Evolutionary conservation across 2,329 filamentous ascomycete genomes (phyloP), one percentile per base, ranked within the genome.

Genomic region (Aschersonia sp.): DNA sequence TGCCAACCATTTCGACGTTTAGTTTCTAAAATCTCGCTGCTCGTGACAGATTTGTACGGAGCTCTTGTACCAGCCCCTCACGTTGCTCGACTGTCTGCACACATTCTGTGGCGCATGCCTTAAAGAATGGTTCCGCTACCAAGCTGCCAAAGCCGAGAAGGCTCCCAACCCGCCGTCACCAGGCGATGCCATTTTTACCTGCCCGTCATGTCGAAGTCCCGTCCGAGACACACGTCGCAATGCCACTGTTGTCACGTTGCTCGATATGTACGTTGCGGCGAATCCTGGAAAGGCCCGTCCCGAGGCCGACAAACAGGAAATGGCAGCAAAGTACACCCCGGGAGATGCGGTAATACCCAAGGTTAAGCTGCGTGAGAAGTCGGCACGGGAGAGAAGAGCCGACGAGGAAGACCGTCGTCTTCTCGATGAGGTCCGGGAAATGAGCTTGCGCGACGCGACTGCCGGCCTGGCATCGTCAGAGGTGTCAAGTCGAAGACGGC

Each of bases 81-180:
- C 88, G 31, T 79, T 94, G 45, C 84, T 95, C 63, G 87, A 95
- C 70, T 95, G 88, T 62, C 77, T 95, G 43, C 88, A 95, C 67
- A 95, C 90, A 43, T 98, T 94, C 66, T 98, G 92, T 70, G 92
- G 89, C 53, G 84, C 86, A 40, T 98, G 92, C 61, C 66, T 97
- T 50, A 95, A 94, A 64, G 87, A 94, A 69, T 98, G 92, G 92
- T 98, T 97, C 62, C 70, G 73, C 52, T 92, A 81, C 65, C 87
- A 95, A 63, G 81, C 81, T 39, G 70, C 73, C 32, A 71, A 72
- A 11, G 75, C 74, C 42, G 75, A 74, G 52, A 67, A 64, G 49
- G 66, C 67, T 2, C 73, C 72, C 10, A 66, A 66, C 9, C 67
- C 71, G 41, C 71, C 77, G 52, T 55, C 69, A 47, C 59, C 72